Evolutionary conservation across 345 rosid species (phyloP), one percentile per base, ranked within the genome.

Genomic region (Pistacia vera): DNA sequence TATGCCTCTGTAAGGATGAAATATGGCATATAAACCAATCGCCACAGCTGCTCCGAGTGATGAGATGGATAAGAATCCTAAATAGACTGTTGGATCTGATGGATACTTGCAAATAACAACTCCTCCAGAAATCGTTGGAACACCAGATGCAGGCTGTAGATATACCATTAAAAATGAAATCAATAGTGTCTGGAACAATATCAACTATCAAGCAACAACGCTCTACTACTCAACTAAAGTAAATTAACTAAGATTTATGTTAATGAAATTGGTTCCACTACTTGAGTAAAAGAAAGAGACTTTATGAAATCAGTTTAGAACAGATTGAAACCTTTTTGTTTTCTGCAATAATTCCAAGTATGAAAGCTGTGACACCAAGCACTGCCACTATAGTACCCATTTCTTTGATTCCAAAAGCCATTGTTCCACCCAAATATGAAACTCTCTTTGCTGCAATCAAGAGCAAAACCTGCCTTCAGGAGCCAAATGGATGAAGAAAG

Each of bases 101-200:
- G 83, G 77, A 66, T 80, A 80, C 65, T 77, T 75, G 84, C 86
- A 81, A 28, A 72, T 78, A 35, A 58, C 66, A 66, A 44, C 64
- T 14, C 66, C 71, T 33, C 35, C 52, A 38, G 64, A 71, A 13
- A 11, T 2, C 18, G 66, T 25, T 49, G 75, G 75, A 61, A 17
- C 16, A 33, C 83, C 83, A 18, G 67, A 48, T 49, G 79, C 22
- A n/a, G 79, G 81, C 86, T 79, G 69, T 12, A 11, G 8, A n/a
- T 48, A 17, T 7, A n/a, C 33, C 33, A 30, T 30, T 30, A 11
- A 49, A 46, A 46, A 46, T 10, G 51, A 46, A 5, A 46, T 46
- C 4, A 46, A 46, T 46, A 46, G 25, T 38, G 11, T 30, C 35
- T 68, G 11, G 0, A 71, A 65, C 65, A 30, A 35, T 30, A 30